Conservation (phyloP, 2,329 filamentous ascomycete genomes). For the Trichoderma hamatum region DNA sequence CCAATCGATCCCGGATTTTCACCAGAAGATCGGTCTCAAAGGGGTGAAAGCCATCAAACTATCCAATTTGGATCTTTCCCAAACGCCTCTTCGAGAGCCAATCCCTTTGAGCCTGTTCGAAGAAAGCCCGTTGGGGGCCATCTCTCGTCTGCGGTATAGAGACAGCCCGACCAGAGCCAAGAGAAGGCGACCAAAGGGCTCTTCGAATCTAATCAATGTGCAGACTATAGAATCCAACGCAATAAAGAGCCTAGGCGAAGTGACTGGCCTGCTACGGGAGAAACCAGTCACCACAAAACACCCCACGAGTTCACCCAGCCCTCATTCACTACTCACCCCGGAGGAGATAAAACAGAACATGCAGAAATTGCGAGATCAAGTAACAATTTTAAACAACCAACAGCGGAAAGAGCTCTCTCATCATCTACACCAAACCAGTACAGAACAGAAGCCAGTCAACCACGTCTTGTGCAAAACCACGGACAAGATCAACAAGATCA, state of each 20-base stretch:
- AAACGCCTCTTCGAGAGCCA: neutral
- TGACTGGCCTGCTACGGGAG: neutral
- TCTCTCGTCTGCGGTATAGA: neutral
- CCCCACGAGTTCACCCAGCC: neutral
- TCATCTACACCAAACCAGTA: neutral
- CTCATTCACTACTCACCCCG: neutral
- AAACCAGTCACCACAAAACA: neutral
- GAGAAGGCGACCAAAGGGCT: neutral
- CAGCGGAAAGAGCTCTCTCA: neutral
- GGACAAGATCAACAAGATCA: slow-evolving; percentile 31
- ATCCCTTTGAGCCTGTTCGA: neutral
- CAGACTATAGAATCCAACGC: neutral
- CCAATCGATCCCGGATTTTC: slow-evolving; percentile 15
- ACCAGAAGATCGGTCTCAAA: neutral
- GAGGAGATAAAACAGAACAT: slow-evolving; percentile 29
- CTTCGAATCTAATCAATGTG: neutral
- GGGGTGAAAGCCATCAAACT: neutral
- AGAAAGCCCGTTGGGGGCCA: neutral
- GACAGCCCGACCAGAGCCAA: neutral
- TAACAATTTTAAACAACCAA: slow-evolving; percentile 23
- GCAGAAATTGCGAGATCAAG: slow-evolving; percentile 20
- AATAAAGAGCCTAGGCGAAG: neutral
- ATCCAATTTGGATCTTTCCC: neutral
- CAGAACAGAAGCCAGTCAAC: slow-evolving; percentile 32
- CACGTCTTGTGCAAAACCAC: slow-evolving; percentile 32